Evolutionary conservation across 1,139 yeast genomes (phyloP), one percentile per base, ranked within the genome.

Genomic region (Yamadazyma triangularis): DNA sequence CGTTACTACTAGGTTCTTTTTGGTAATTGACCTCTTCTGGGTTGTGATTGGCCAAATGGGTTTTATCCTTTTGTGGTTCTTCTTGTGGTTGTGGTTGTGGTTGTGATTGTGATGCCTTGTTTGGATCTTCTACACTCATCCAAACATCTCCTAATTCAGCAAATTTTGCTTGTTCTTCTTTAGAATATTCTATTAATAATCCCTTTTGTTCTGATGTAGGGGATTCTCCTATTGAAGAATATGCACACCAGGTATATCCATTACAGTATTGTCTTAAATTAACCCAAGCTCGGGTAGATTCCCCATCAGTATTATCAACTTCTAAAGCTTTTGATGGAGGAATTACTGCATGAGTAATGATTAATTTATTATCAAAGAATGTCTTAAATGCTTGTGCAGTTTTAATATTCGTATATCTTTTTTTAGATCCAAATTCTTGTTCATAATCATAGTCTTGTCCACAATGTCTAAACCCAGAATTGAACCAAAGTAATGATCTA

Each of bases 221-320:
- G 4, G 33, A 41, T 5, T 38, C 56, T 3, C 66, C 69, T 18
- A 59, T 48, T 30, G 52, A 50, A n/a, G 62, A 57, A 34, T 59
- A 60, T 2, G 57, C 67, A 45, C 69, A 62, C 67, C 68, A 62
- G 4, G 60, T 55, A 36, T 62, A 62, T 4, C 59, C 60, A 27
- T 47, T 37, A 38, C 69, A 62, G 38, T 60, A 61, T 13, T 47
- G 48, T 11, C 53, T 35, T 48, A 54, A 42, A 23, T 45, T 49
- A 18, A 41, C 31, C 69, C 69, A 62, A 3, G 62, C 44, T 27
- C 44, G 32, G 13, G 44, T 46, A 6, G 65, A 57, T 39, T 62
- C 68, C 8, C 56, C 48, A 8, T 58, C 58, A 8, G 46, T 42
- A 10, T 27, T 25, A 2, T 29, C 34, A 2, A 47, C 50, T 2